phyloP scores from a whole-genome alignment of 306 rosid genomes.

The Malus asiatica region DNA sequence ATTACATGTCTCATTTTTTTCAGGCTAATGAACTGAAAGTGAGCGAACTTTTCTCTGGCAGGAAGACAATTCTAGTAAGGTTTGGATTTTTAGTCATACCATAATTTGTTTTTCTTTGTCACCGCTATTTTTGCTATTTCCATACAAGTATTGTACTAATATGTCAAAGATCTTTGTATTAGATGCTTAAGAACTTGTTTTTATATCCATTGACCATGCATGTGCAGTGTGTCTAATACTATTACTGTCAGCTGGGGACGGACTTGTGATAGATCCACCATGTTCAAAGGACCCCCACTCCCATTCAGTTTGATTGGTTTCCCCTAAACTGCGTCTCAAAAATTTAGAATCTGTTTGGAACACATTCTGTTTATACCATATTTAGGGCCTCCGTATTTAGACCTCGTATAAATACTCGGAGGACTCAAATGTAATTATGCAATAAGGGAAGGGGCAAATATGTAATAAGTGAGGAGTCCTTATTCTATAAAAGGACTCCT shows the following conservation, averaged over 20 bases:
- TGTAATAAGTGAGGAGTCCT: too few relatives aligned
- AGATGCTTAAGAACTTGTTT: background rate
- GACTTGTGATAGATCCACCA: background rate
- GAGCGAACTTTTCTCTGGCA: slow-evolving; percentile 40
- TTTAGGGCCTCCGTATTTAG: too few relatives aligned
- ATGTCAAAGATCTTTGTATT: background rate
- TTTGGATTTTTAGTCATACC: slow-evolving; percentile 26
- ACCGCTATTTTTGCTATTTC: background rate
- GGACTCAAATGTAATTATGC: too few relatives aligned
- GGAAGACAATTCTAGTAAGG: slow-evolving; percentile 56
- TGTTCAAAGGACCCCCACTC: background rate
- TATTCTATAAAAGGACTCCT: too few relatives aligned
- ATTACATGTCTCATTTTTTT: slow-evolving; percentile 12
- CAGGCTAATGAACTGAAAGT: slow-evolving; percentile 66
- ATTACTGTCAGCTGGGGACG: background rate
- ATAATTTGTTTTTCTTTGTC: slow-evolving; percentile 6
- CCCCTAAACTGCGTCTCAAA: background rate
- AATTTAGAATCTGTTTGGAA: background rate
- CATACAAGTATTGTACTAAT: slow-evolving; percentile 1
- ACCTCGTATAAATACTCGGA: too few relatives aligned
- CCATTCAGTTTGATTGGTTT: background rate
- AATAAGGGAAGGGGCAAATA: too few relatives aligned
- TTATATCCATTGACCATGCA: background rate
- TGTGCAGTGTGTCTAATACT: background rate
- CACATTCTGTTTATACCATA: background rate